Conservation (phyloP, 495 filamentous ascomycete species). For the Penicillium atrosanguineum region DNA sequence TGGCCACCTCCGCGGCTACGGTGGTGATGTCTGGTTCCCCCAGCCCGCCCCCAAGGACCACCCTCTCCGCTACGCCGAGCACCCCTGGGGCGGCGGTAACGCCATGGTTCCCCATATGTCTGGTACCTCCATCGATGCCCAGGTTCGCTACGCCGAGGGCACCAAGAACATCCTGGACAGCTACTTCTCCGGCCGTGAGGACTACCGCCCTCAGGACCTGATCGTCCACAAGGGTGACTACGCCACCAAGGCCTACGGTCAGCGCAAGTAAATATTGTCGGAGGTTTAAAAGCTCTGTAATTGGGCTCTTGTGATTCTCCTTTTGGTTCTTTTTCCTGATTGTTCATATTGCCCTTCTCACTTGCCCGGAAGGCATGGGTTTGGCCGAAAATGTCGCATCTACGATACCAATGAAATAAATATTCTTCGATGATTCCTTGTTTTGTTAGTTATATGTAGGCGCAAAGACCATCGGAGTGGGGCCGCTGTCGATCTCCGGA, state of each 20-base stretch:
- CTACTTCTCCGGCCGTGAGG: constrained; percentile 81
- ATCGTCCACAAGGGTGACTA: constrained; percentile 93
- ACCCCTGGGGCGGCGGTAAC: constrained; percentile 95
- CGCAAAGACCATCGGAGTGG: constrained; percentile 5
- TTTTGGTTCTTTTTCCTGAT: constrained; percentile 1
- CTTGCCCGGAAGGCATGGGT: constrained; percentile 12
- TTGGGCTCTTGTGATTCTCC: constrained; percentile 7
- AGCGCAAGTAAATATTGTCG: constrained; percentile 58
- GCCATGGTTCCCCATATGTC: constrained; percentile 99
- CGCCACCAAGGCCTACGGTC: constrained; percentile 91
- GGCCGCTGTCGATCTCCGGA: constrained; percentile 6
- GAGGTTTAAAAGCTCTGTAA: not conserved
- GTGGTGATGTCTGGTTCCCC: constrained; percentile 90
- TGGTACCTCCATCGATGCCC: constrained; percentile 94
- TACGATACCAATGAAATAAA: constrained; percentile 33
- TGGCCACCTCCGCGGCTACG: constrained; percentile 95
- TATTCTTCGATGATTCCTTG: not conserved
- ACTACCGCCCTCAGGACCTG: constrained; percentile 88
- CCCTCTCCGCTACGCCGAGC: constrained; percentile 86
- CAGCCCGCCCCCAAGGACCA: constrained; percentile 96
- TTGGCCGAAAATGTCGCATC: constrained; percentile 22
- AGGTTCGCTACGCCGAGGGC: constrained; percentile 89
- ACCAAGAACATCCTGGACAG: constrained; percentile 85
- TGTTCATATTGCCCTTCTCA: constrained; percentile 13
- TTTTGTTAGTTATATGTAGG: not conserved